Conservation (phyloP, 2,329 filamentous ascomycete genomes). For the Trichoderma citrinoviride region DNA sequence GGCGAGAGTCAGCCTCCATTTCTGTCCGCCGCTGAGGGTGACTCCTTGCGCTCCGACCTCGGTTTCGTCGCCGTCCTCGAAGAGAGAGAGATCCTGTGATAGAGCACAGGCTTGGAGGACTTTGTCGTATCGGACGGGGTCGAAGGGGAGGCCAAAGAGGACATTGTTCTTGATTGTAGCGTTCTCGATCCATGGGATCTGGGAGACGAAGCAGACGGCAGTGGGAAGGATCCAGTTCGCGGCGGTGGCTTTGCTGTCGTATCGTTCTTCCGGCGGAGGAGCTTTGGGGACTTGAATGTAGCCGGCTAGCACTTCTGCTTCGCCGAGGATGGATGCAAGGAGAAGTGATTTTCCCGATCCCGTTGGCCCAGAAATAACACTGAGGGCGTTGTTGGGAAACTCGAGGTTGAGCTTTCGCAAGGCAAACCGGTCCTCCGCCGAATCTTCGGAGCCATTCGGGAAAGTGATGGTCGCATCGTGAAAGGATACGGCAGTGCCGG, state of each 20-base stretch:
- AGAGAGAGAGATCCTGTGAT: constrained; percentile 66
- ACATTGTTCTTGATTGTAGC: constrained; percentile 71
- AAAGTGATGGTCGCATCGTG: constrained; percentile 1
- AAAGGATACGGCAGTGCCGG: not conserved
- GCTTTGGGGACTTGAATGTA: constrained; percentile 10
- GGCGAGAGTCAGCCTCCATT: constrained; percentile 25
- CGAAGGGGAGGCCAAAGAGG: constrained; percentile 64
- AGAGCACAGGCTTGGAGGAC: constrained; percentile 68
- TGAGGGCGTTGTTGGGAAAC: constrained; percentile 16
- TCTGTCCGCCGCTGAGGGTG: constrained; percentile 24
- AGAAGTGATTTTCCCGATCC: constrained; percentile 21
- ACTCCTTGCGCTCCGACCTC: constrained; percentile 43
- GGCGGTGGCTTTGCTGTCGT: not conserved
- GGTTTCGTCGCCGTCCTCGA: constrained; percentile 67
- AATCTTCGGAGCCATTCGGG: not conserved
- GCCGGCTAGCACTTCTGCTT: constrained; percentile 14
- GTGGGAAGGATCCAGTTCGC: constrained; percentile 8
- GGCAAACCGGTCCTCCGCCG: constrained; percentile 5
- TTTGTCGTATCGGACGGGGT: constrained; percentile 61
- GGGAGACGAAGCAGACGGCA: constrained; percentile 36
- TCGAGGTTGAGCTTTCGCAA: constrained; percentile 9
- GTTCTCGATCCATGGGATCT: constrained; percentile 78
- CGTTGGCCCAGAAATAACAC: constrained; percentile 22
- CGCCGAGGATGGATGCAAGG: constrained; percentile 15
- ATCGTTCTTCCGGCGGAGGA: not conserved